These are phyloP conservation scores for Colletotrichum eleusines DNA, from an alignment of 2,329 filamentous ascomycete genomes.

Conservation along the genomic window DNA sequence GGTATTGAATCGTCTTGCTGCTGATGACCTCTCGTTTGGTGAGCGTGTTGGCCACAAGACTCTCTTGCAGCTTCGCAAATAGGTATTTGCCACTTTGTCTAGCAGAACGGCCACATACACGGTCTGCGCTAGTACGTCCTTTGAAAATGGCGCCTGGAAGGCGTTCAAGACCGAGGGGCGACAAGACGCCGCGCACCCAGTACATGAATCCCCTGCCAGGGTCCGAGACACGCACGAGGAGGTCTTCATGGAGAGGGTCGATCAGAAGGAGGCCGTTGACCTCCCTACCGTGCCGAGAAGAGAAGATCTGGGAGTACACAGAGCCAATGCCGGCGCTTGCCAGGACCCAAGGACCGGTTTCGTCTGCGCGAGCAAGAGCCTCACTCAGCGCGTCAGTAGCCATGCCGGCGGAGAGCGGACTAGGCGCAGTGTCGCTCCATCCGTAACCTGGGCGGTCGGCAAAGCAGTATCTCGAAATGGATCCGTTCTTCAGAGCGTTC, in stretches of 20 bases:
- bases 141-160: slow-evolving; percentile 84
- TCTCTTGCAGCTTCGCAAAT: slow-evolving; percentile 94
- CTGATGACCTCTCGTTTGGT: slow-evolving; percentile 85
- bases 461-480: slow-evolving; percentile 92
- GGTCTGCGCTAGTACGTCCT: slow-evolving; percentile 83
- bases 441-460: slow-evolving; percentile 92
- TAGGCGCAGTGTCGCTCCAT: slow-evolving; percentile 91
- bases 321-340: slow-evolving; percentile 89
- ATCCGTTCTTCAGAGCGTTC: slow-evolving; percentile 80
- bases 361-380: slow-evolving; percentile 82
- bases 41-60: slow-evolving; percentile 85
- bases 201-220: slow-evolving; percentile 82
- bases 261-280: slow-evolving; percentile 86
- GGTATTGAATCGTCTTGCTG: slow-evolving; percentile 82
- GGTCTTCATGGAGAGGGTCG: slow-evolving; percentile 90
- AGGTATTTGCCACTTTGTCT: slow-evolving; percentile 86
- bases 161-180: slow-evolving; percentile 86
- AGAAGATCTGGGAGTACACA: slow-evolving; percentile 92
- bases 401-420: slow-evolving; percentile 92
- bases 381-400: slow-evolving; percentile 90
- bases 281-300: slow-evolving; percentile 80
- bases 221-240: slow-evolving; percentile 75
- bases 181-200: slow-evolving; percentile 88
- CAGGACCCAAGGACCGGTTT: slow-evolving; percentile 89
- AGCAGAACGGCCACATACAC: slow-evolving; percentile 83